phyloP scores from a whole-genome alignment of 2,329 filamentous ascomycete genomes.

The Delphinella strobiligena region DNA sequence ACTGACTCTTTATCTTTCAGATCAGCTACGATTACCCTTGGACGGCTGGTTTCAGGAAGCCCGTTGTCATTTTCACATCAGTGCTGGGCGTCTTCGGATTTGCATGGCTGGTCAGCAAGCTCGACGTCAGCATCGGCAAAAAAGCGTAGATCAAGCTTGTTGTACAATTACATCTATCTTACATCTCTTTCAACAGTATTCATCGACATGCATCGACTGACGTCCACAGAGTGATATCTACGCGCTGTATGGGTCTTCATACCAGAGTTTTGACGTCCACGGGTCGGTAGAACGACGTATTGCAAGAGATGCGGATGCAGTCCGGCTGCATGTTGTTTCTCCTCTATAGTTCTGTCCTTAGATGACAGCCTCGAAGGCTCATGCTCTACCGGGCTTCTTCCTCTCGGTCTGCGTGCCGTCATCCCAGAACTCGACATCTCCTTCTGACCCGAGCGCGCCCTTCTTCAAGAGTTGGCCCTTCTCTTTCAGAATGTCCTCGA shows the following conservation, averaged over 20 bases:
- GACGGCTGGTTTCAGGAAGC: constrained; percentile 68
- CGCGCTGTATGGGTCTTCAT: too few species aligned
- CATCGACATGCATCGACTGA: too few species aligned
- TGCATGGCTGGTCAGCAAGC: constrained; percentile 61
- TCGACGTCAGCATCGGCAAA: constrained; percentile 66
- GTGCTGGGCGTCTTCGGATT: constrained; percentile 61
- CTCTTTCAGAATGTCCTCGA: constrained; percentile 67
- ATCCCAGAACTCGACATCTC: constrained; percentile 88
- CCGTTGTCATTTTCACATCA: constrained; percentile 65
- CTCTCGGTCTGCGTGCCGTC: constrained; percentile 34
- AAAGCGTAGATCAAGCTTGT: constrained; percentile 13
- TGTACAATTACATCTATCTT: constrained; percentile 6
- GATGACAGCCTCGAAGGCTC: too few species aligned
- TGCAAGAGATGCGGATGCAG: not conserved
- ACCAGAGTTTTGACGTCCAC: not conserved
- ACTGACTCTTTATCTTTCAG: constrained; percentile 14
- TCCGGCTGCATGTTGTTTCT: constrained; percentile 7
- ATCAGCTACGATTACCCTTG: constrained; percentile 78
- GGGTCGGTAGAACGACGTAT: not conserved
- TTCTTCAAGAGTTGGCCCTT: constrained; percentile 64
- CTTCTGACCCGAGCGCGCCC: constrained; percentile 59
- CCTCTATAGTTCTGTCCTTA: too few species aligned
- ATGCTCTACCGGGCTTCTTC: constrained; percentile 2
- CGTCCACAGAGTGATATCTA: too few species aligned
- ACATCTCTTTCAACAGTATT: too few species aligned